A percentile compares a stretch with the other conserved stretches of the same genome.
These are phyloP conservation scores for Naganishia sp. DNA, from an alignment of 1,284 basidiomycete species.

Conservation along the genomic window DNA sequence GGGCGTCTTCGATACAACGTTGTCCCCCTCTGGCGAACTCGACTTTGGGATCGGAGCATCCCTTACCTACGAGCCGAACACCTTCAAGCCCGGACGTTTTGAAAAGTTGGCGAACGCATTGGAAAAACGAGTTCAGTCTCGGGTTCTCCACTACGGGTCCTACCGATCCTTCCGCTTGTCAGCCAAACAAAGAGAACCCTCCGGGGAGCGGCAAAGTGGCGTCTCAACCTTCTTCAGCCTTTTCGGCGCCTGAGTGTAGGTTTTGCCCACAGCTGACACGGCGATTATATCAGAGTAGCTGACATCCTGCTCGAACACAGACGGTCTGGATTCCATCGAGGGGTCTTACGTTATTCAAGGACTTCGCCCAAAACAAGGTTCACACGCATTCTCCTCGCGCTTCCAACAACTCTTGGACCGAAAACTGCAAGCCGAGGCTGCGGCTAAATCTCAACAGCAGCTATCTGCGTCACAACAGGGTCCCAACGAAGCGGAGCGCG, in stretches of 20 bases:
- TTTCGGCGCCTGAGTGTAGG: slow-evolving; percentile 23
- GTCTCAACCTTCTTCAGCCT: slow-evolving; percentile 12
- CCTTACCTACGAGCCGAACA: not conserved
- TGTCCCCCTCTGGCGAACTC: too few species aligned
- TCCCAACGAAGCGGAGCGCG: not conserved
- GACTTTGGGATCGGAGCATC: not conserved
- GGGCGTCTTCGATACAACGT: too few species aligned
- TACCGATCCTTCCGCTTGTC: not conserved
- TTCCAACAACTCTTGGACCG: slow-evolving; percentile 21
- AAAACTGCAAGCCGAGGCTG: slow-evolving; percentile 20
- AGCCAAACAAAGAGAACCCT: not conserved
- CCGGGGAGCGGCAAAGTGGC: slow-evolving; percentile 3
- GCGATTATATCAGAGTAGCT: not conserved
- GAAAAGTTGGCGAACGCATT: slow-evolving; percentile 14
- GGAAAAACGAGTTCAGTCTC: slow-evolving; percentile 6
- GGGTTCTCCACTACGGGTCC: slow-evolving; percentile 9
- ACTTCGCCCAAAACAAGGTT: slow-evolving; percentile 10
- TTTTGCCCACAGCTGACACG: not conserved
- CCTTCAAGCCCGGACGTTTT: slow-evolving; percentile 1
- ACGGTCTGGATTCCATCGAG: slow-evolving; percentile 21
- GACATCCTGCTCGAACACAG: not conserved
- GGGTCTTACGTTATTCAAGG: slow-evolving; percentile 4
- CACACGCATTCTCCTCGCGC: slow-evolving; percentile 15
- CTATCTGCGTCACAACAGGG: not conserved
- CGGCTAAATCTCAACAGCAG: slow-evolving; percentile 13